Evolutionary conservation across 148 eudicot species (phyloP), one percentile per base, ranked within the genome.

Genomic region (Agrostemma githago): DNA sequence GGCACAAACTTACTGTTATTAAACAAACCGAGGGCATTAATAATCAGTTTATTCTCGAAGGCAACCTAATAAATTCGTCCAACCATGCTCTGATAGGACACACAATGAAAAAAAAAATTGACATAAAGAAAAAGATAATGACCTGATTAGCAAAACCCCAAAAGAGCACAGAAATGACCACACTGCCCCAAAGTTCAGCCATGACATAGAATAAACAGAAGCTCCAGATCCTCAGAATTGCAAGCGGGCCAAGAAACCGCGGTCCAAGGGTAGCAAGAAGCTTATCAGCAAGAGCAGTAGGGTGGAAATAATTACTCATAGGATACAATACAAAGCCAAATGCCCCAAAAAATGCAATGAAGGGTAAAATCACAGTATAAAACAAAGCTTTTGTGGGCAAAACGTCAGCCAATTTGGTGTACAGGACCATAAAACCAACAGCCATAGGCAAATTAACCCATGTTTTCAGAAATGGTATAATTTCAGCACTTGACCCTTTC

Each of bases 81-180:
- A 34, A 64, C 2, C 44, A 39, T 64, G 15, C 68, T 64, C 42
- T 11, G 16, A 63, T 40, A 7, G 39, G 68, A 15, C 44, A 61
- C n/a, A 26, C 14, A 51, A 61, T 21, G 65, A 21, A 61, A 61
- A 43, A 61, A 43, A 17, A 5, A 39, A 5, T 64, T 64, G 5
- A 38, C 68, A 37, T 64, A 4, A 51, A 5, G 41, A 20, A 34
- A 34, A 21, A 59, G 62, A 66, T 2, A 54, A 20, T 75, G 68
- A 96, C 99, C 99, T 96, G 99, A 88, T 96, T 96, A 63, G 99
- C 99, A 82, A 96, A 90, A 5, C 99, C 99, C 99, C 99, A 96
- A 81, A 96, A 92, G 78, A 96, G 92, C 63, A 96, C 99, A 14
- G 99, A 96, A 75, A 96, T 71, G 34, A 96, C 99, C 26, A 96